Percentiles rank a stretch among this genome's conserved stretches.
Conservation (phyloP, 257 asterid genomes). For the Solanum commersonii region DNA sequence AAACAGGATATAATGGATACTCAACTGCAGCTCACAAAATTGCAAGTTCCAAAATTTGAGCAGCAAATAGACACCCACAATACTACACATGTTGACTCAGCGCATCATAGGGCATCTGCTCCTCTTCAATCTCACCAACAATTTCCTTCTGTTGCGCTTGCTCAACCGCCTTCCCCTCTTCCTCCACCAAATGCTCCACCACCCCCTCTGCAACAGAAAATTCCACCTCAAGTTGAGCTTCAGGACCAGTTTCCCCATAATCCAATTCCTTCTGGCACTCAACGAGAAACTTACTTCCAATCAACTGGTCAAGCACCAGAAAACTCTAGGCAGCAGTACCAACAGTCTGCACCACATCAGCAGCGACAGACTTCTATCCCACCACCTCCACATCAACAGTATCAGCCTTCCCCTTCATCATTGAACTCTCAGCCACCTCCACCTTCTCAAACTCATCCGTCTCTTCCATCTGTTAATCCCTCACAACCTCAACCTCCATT, state of each 20-base stretch:
- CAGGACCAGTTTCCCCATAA: conserved; percentile 45
- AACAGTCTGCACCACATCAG: conserved; percentile 37
- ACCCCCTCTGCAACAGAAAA: conserved; percentile 36
- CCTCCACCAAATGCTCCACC: conserved; percentile 26
- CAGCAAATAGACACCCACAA: conserved; percentile 37
- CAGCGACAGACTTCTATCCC: conserved; percentile 8
- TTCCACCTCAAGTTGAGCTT: conserved; percentile 39
- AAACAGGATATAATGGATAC: conserved; percentile 75
- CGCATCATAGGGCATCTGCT: conserved; percentile 31
- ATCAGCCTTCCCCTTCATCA: conserved; percentile 37
- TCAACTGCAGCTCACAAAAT: conserved; percentile 53
- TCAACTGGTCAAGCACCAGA: conserved; percentile 52
- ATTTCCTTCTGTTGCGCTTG: conserved; percentile 25
- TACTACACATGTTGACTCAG: conserved; percentile 24
- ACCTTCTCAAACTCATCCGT: conserved; percentile 33
- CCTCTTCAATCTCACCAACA: conserved; percentile 41
- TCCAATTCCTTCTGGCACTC: conserved; percentile 43
- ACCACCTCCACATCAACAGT: conserved; percentile 28
- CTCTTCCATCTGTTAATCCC: conserved; percentile 28
- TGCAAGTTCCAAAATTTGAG: conserved; percentile 45
- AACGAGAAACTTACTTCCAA: conserved; percentile 46
- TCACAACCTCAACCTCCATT: conserved; percentile 41
- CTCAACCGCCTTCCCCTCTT: conserved; percentile 31
- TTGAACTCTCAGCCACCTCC: conserved; percentile 46
- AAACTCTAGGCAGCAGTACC: conserved; percentile 46